Evolutionary conservation across 352 stramenopile genomes (phyloP).

Genomic region (Saprolegnia diclina): DNA sequence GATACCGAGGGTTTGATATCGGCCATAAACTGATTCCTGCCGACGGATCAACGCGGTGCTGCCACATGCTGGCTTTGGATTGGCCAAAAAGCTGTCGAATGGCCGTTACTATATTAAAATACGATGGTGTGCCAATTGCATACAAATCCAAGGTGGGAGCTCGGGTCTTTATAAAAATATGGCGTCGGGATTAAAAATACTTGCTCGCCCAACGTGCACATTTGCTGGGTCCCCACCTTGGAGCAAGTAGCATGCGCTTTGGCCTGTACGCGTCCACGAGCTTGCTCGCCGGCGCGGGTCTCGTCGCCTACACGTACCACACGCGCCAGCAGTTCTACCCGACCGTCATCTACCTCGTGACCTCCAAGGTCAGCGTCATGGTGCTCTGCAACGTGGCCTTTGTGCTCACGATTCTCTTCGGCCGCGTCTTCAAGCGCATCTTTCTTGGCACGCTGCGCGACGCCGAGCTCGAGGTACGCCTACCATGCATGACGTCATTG

Average conservation of each 20-base stretch:
- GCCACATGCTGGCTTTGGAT: slow-evolving; percentile 22
- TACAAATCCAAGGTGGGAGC: neutral
- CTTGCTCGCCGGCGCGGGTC: slow-evolving; percentile 65
- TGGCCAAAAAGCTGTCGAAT: slow-evolving; percentile 2
- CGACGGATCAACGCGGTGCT: neutral
- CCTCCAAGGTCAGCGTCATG: slow-evolving; percentile 94
- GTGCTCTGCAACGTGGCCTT: slow-evolving; percentile 94
- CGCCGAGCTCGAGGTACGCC: slow-evolving; percentile 68
- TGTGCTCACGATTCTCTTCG: slow-evolving; percentile 80
- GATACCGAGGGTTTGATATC: too few relatives aligned
- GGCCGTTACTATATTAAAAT: neutral
- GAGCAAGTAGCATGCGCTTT: slow-evolving; percentile 35
- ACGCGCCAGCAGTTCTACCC: slow-evolving; percentile 97
- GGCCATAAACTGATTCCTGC: too few relatives aligned
- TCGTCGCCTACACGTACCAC: slow-evolving; percentile 91
- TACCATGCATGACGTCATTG: neutral
- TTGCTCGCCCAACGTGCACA: neutral
- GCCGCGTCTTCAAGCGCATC: slow-evolving; percentile 74
- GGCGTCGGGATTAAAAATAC: neutral
- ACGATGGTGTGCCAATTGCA: neutral
- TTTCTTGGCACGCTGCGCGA: slow-evolving; percentile 81
- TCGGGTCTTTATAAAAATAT: neutral
- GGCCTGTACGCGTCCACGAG: slow-evolving; percentile 86
- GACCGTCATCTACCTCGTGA: slow-evolving; percentile 94
- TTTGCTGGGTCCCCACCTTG: neutral